Evolutionary conservation across 331 rosid genomes (phyloP).

Genomic region (Erythrophleum ivorense): DNA sequence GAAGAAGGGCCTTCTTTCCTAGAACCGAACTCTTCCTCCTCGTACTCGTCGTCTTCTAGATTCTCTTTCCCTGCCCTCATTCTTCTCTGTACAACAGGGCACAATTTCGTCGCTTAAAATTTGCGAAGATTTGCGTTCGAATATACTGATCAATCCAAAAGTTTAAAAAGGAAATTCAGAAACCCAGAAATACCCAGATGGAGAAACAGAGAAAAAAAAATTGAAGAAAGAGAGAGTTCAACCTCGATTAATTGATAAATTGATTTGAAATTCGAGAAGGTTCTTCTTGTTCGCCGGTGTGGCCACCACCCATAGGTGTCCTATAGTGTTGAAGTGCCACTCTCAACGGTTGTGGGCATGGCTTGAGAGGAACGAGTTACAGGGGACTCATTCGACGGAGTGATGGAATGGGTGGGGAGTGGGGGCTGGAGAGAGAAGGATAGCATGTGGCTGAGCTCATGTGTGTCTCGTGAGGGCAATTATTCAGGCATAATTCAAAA

Average conservation of each 20-base stretch:
- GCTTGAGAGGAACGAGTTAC: conserved; percentile 29
- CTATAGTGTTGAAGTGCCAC: conserved; percentile 5
- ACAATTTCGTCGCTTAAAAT: background rate
- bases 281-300: conserved; percentile 6
- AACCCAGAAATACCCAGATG: conserved; percentile 39
- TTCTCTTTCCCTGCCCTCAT: conserved; percentile 84
- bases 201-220: background rate
- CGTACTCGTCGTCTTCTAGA: conserved; percentile 89
- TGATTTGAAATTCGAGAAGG: background rate
- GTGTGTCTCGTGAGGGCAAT: conserved; percentile 58
- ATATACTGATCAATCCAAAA: conserved; percentile 38
- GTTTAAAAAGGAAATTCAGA: conserved; percentile 33
- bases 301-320: background rate
- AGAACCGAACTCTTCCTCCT: conserved; percentile 75
- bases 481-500: conserved; percentile 13
- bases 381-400: conserved; percentile 1
- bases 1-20: conserved; percentile 82
- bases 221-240: background rate
- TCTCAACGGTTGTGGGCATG: conserved; percentile 42
- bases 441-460: conserved; percentile 58
- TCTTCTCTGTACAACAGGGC: conserved; percentile 38
- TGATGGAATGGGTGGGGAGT: background rate
- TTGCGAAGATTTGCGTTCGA: conserved; percentile 13
- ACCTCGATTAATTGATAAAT: background rate
- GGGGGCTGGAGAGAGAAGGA: conserved; percentile 25